A percentile compares a stretch with the other conserved stretches of the same genome.
phyloP scores from a whole-genome alignment of 1,284 basidiomycete species.

The Trichosporon ovoides region DNA sequence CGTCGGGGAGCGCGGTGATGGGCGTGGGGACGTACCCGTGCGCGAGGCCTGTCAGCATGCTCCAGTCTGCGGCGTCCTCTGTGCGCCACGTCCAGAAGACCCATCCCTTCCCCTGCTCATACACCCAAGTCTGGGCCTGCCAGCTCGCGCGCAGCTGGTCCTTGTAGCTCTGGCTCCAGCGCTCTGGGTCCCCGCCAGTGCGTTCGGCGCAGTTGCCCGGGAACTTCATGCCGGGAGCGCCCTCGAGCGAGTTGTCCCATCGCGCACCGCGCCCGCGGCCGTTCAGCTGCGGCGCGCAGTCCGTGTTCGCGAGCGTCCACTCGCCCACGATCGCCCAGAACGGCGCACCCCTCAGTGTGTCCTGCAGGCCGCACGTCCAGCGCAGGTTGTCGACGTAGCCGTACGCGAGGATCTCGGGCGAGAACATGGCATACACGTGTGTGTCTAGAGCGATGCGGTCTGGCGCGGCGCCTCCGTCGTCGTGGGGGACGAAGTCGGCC shows the following conservation, averaged over 20 bases:
- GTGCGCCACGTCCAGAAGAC: slow-evolving; percentile 46
- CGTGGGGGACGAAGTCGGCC: slow-evolving; percentile 61
- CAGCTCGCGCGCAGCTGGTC: slow-evolving; percentile 70
- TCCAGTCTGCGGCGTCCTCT: slow-evolving; percentile 63
- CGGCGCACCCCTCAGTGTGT: slow-evolving; percentile 48
- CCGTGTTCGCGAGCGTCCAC: slow-evolving; percentile 54
- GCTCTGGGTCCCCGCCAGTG: slow-evolving; percentile 57
- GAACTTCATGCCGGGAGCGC: neutral
- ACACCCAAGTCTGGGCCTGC: slow-evolving; percentile 65
- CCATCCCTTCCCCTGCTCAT: slow-evolving; percentile 45
- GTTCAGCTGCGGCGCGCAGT: slow-evolving; percentile 17
- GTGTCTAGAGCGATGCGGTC: slow-evolving; percentile 30
- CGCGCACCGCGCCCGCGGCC: slow-evolving; percentile 55
- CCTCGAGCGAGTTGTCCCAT: slow-evolving; percentile 60
- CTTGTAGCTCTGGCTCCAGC: slow-evolving; percentile 71
- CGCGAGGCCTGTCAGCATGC: slow-evolving; percentile 35
- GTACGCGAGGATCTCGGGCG: slow-evolving; percentile 27
- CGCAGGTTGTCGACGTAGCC: slow-evolving; percentile 39
- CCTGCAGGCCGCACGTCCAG: slow-evolving; percentile 56
- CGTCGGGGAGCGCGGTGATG: slow-evolving; percentile 19
- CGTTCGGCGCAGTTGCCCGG: slow-evolving; percentile 20
- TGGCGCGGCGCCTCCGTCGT: no score
- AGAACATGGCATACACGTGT: slow-evolving; percentile 57
- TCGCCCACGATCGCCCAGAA: slow-evolving; percentile 76
- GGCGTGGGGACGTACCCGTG: slow-evolving; percentile 44